A percentile compares a stretch with the other conserved stretches of the same genome.
Evolutionary conservation across 208 protist species (phyloP).

Genomic region (Trypanosoma grayi): DNA sequence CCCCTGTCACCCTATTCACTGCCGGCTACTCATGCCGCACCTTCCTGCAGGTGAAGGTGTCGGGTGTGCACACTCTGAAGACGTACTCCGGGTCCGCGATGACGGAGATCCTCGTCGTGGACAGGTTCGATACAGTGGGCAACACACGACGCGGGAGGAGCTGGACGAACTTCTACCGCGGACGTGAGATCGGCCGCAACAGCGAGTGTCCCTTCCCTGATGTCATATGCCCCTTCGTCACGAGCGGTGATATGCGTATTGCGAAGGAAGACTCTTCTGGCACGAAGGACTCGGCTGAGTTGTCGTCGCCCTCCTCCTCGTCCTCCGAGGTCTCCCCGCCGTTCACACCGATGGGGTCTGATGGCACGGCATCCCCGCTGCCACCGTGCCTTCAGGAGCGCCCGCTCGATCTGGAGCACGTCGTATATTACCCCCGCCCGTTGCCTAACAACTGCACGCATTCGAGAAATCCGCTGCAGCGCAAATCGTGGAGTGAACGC

Average conservation of each 20-base stretch:
- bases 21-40: constrained; percentile 35
- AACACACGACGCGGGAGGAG: constrained; percentile 34
- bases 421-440: constrained; percentile 7
- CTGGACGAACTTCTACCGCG: constrained; percentile 61
- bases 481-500: not conserved
- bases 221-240: constrained; percentile 14
- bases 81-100: constrained; percentile 36
- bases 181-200: not conserved
- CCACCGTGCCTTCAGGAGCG: not conserved
- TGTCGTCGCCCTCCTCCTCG: not conserved
- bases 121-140: constrained; percentile 34
- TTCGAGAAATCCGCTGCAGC: not conserved
- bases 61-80: constrained; percentile 17
- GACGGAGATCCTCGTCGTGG: constrained; percentile 64
- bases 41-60: constrained; percentile 50
- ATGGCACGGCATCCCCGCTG: no score
- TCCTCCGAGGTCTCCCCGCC: no score
- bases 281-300: constrained; percentile 10
- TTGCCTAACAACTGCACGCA: no score
- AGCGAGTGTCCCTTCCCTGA: not conserved
- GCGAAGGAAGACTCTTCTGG: constrained; percentile 29
- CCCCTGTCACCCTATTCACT: constrained; percentile 59
- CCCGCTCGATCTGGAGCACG: constrained; percentile 8
- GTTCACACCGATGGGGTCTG: no score
- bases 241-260: constrained; percentile 21